Conservation (phyloP, 2,329 filamentous ascomycete genomes). For the Claviceps capensis region DNA sequence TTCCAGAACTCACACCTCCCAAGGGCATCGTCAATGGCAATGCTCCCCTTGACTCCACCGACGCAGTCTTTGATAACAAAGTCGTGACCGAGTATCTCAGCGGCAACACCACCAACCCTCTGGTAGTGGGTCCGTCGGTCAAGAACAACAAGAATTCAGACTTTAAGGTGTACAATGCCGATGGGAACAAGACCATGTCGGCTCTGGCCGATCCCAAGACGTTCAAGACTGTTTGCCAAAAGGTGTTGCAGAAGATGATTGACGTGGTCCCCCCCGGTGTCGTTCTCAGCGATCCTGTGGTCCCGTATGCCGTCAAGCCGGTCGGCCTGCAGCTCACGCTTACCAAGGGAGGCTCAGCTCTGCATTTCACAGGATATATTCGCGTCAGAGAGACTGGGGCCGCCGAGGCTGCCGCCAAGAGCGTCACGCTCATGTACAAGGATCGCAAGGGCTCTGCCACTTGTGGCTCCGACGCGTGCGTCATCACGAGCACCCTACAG, state of each 20-base stretch:
- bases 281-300: slow-evolving; percentile 35
- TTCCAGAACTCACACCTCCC: slow-evolving; percentile 36
- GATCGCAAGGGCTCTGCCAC: slow-evolving; percentile 34
- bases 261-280: slow-evolving; percentile 42
- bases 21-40: slow-evolving; percentile 30
- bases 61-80: slow-evolving; percentile 38
- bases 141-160: slow-evolving; percentile 35
- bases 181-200: slow-evolving; percentile 40
- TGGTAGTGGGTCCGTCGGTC: slow-evolving; percentile 38
- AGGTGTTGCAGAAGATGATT: slow-evolving; percentile 45
- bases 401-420: slow-evolving; percentile 26
- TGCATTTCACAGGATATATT: slow-evolving; percentile 41
- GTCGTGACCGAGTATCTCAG: slow-evolving; percentile 43
- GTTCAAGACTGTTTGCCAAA: slow-evolving; percentile 35
- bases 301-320: slow-evolving; percentile 46
- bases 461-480: slow-evolving; percentile 29
- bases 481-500: slow-evolving; percentile 30
- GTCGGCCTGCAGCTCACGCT: slow-evolving; percentile 42
- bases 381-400: slow-evolving; percentile 40
- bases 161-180: slow-evolving; percentile 39
- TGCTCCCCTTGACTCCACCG: slow-evolving; percentile 32
- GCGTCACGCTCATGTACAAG: slow-evolving; percentile 40
- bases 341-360: slow-evolving; percentile 29
- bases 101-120: slow-evolving; percentile 38
- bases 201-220: slow-evolving; percentile 28